Evolutionary conservation across 2,329 filamentous ascomycete species (phyloP).

Genomic region (Cercospora zeina): DNA sequence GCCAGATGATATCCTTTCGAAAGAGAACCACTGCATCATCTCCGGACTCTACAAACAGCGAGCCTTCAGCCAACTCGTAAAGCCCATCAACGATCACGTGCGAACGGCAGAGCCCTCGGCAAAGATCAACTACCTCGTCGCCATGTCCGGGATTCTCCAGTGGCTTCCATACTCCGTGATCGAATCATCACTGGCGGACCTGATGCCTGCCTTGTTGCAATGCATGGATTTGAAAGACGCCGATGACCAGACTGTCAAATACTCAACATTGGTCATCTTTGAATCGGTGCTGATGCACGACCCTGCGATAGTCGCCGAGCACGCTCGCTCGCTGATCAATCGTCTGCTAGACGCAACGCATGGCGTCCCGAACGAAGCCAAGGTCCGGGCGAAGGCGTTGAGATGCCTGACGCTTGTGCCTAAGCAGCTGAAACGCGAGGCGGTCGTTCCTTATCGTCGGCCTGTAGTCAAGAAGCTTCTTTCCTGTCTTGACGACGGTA

Average conservation of each 20-base stretch:
- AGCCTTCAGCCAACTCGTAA: conserved; percentile 60
- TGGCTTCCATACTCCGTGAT: conserved; percentile 62
- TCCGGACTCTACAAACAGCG: conserved; percentile 65
- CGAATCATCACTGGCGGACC: conserved; percentile 57
- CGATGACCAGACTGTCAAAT: conserved; percentile 56
- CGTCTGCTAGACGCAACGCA: conserved; percentile 53
- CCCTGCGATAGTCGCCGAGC: conserved; percentile 55
- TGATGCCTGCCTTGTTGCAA: conserved; percentile 63
- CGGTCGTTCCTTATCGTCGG: conserved; percentile 58
- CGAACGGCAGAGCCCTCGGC: conserved; percentile 46
- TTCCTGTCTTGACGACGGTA: conserved; percentile 61
- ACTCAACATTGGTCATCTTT: conserved; percentile 61
- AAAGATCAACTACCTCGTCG: conserved; percentile 64
- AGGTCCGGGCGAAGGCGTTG: conserved; percentile 52
- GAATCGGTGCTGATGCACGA: conserved; percentile 60
- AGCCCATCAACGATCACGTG: conserved; percentile 57
- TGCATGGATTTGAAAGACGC: conserved; percentile 54
- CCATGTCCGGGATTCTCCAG: conserved; percentile 61
- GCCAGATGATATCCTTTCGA: conserved; percentile 61
- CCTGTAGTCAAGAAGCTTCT: conserved; percentile 59
- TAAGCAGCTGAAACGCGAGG: conserved; percentile 50
- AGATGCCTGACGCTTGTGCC: conserved; percentile 53
- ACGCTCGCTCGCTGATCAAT: conserved; percentile 58
- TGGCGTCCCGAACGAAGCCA: conserved; percentile 38
- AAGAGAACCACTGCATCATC: conserved; percentile 62